Conservation (phyloP, 306 rosid genomes). For the Glycine tomentella region DNA sequence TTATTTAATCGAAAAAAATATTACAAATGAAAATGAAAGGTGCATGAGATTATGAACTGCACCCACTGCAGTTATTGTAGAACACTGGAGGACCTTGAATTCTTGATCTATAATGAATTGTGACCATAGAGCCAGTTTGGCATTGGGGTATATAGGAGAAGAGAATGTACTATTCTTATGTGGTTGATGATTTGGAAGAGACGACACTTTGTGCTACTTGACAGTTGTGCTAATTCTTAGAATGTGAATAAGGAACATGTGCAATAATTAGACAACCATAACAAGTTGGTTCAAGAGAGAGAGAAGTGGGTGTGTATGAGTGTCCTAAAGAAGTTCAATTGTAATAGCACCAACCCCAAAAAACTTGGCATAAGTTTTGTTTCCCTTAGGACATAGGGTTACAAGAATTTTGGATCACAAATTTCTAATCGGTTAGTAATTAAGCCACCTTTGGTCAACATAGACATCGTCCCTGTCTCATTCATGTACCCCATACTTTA, state of each 20-base stretch:
- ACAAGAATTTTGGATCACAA: conserved; percentile 3
- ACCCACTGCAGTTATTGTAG: not conserved
- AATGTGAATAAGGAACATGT: conserved; percentile 53
- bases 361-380: not conserved
- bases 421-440: not conserved
- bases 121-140: conserved; percentile 35
- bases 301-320: not conserved
- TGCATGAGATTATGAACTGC: not conserved
- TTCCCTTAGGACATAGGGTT: not conserved
- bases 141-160: not conserved
- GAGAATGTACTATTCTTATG: not conserved
- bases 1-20: not conserved
- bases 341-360: not conserved
- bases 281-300: not conserved
- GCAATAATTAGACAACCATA: conserved; percentile 54
- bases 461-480: not conserved
- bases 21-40: not conserved
- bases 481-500: not conserved
- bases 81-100: not conserved
- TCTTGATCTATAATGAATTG: not conserved
- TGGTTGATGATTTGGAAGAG: conserved; percentile 3
- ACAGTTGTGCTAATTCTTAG: conserved; percentile 32
- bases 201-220: conserved; percentile 33
- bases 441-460: not conserved
- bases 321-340: too few species aligned